Percentiles rank a stretch among this genome's conserved stretches.
Conservation (phyloP, 179 eudicot species). For the Kewa caespitosa region DNA sequence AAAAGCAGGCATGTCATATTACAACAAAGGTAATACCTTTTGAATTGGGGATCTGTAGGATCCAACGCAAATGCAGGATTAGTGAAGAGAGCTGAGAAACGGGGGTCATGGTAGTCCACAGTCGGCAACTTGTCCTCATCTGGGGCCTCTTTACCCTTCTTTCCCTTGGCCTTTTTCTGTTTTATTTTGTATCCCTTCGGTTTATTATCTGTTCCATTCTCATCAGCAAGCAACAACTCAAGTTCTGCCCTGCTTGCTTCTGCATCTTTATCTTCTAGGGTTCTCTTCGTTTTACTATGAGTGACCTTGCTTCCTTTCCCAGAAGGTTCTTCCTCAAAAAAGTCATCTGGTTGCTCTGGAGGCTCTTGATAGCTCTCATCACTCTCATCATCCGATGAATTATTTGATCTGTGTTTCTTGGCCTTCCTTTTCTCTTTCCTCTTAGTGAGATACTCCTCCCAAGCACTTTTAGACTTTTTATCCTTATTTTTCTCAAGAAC, state of each 20-base stretch:
- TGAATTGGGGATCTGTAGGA: constrained; percentile 92
- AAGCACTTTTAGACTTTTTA: constrained; percentile 68
- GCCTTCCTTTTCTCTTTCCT: constrained; percentile 76
- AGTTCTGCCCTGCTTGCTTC: constrained; percentile 81
- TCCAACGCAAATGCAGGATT: constrained; percentile 72
- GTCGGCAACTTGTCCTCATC: constrained; percentile 69
- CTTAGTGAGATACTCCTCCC: constrained; percentile 77
- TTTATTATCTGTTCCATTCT: constrained; percentile 44
- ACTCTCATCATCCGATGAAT: constrained; percentile 79
- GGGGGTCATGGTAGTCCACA: constrained; percentile 63
- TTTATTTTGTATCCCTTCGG: constrained; percentile 78
- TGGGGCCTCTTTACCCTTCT: constrained; percentile 53
- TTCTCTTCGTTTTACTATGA: constrained; percentile 29
- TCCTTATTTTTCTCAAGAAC: constrained; percentile 75
- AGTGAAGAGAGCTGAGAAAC: constrained; percentile 62
- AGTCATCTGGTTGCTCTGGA: constrained; percentile 60
- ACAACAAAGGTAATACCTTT: constrained; percentile 48
- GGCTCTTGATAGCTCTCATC: constrained; percentile 50
- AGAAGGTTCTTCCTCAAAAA: constrained; percentile 58
- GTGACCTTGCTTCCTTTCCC: constrained; percentile 27
- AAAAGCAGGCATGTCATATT: neutral
- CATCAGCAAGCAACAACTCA: constrained; percentile 78
- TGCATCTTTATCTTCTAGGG: constrained; percentile 42
- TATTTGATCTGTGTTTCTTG: constrained; percentile 53
- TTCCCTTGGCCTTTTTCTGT: constrained; percentile 61